Evolutionary conservation across 225 moss, liverwort and hornwort genomes (phyloP).

Genomic region (Antitrichia curtipendula): DNA sequence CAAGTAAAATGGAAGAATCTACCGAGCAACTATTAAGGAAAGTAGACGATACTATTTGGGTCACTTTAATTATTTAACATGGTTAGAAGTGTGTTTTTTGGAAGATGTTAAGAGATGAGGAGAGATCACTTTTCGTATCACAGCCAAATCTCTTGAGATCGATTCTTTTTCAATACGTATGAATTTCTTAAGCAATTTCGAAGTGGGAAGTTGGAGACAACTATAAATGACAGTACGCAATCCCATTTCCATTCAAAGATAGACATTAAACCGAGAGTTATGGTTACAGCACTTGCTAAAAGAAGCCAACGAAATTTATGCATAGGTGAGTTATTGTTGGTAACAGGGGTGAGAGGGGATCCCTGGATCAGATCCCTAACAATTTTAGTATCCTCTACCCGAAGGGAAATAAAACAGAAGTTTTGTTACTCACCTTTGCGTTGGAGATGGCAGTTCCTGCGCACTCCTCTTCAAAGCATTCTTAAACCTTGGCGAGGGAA

Average conservation of each 20-base stretch:
- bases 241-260: not conserved
- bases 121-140: not conserved
- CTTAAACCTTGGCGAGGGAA: not conserved
- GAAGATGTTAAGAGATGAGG: not conserved
- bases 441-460: not conserved
- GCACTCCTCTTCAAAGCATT: not conserved
- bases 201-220: not conserved
- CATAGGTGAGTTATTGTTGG: not conserved
- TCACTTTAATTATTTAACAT: not conserved
- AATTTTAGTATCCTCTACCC: too few relatives aligned
- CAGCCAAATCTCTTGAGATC: not conserved
- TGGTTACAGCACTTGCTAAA: not conserved
- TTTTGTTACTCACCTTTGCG: not conserved
- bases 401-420: not conserved
- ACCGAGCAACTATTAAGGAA: not conserved
- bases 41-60: not conserved
- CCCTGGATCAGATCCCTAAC: too few relatives aligned
- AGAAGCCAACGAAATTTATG: too few relatives aligned
- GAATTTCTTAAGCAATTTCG: not conserved
- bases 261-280: not conserved
- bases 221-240: not conserved
- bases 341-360: not conserved
- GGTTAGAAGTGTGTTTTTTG: not conserved
- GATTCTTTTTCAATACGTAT: not conserved
- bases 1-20: too few relatives aligned